Evolutionary conservation across 164 flowering plant genomes (phyloP), one percentile per base, ranked within the genome.

Genomic region (Malania oleifera): DNA sequence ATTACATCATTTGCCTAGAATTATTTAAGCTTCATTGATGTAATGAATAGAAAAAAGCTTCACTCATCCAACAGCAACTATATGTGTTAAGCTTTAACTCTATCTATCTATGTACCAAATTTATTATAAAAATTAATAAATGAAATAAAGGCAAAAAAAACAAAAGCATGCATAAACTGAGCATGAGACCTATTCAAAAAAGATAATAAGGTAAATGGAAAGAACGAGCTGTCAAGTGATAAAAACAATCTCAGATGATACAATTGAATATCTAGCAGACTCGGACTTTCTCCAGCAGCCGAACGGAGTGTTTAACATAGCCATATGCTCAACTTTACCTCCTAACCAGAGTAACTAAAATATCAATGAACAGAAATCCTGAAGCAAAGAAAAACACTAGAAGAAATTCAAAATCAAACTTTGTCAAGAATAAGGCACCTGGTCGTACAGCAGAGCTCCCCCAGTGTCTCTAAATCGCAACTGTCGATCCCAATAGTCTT

Each of bases 361-460:
- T 23, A 13, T 10, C 2, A 10, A 8, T 43, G 17, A 45, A 19
- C 0, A 11, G 19, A 45, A 20, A 8, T 6, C 25, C 10, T 17
- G 5, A 5, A 19, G 31, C 26, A 46, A 58, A 35, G 34, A 15
- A 43, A 14, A 3, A 31, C 20, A 13, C 34, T 25, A n/a, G n/a
- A 28, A 27, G 48, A 27, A 50, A 46, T 7, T 35, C 9, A 27
- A 52, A 26, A 18, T 37, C 26, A 19, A 18, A 35, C 20, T 48
- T 1, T 14, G 29, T 24, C 40, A 7, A 47, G 7, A 39, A 58
- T 34, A 35, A 45, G 7, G 20, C 53, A 95, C 99, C 99, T 95
- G 25, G 74, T 85, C 45, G 95, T 83, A 75, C 70, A 44, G 69
- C 97, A 95, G 26, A 91, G 74, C 41, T 82, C 82, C 22, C 60